Evolutionary conservation across 2,329 filamentous ascomycete genomes (phyloP).

Genomic region (Reticulascus tulasneorum): DNA sequence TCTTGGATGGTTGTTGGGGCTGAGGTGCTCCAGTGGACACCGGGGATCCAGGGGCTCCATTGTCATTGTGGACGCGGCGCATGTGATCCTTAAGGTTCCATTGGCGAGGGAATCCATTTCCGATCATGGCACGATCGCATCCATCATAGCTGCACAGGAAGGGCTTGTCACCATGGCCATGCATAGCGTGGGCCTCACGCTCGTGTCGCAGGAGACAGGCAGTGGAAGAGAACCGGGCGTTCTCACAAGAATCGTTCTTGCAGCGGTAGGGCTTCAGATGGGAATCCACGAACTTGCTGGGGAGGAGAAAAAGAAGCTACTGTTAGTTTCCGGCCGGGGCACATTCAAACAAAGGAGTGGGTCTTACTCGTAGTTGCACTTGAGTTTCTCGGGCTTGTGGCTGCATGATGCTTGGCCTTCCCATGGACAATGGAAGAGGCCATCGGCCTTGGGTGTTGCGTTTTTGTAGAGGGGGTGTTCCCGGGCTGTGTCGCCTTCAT

Average conservation of each 20-base stretch:
- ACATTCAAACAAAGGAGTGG: not conserved
- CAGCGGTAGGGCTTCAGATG: constrained; percentile 95
- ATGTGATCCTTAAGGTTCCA: constrained; percentile 98
- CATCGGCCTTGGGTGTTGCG: constrained; percentile 61
- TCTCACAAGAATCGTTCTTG: constrained; percentile 79
- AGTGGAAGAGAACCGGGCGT: constrained; percentile 88
- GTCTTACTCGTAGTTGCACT: constrained; percentile 97
- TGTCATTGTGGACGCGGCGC: constrained; percentile 82
- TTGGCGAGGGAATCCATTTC: constrained; percentile 87
- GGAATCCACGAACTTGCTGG: constrained; percentile 93
- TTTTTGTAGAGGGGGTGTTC: constrained; percentile 71
- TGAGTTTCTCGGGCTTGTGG: constrained; percentile 92
- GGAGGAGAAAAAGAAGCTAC: constrained; percentile 13
- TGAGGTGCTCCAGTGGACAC: constrained; percentile 17
- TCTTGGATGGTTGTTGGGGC: constrained; percentile 38
- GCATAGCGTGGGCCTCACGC: constrained; percentile 91
- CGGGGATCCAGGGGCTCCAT: constrained; percentile 41
- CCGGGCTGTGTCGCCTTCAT: constrained; percentile 54
- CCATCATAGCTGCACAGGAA: constrained; percentile 84
- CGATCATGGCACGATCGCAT: constrained; percentile 76
- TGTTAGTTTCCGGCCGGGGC: constrained; percentile 17
- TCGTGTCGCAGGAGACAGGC: constrained; percentile 93
- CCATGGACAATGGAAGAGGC: constrained; percentile 91
- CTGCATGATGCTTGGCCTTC: constrained; percentile 68
- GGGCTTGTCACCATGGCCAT: constrained; percentile 89